Conservation (phyloP, 108 stramenopile species). For the Nitzschia inconspicua region DNA sequence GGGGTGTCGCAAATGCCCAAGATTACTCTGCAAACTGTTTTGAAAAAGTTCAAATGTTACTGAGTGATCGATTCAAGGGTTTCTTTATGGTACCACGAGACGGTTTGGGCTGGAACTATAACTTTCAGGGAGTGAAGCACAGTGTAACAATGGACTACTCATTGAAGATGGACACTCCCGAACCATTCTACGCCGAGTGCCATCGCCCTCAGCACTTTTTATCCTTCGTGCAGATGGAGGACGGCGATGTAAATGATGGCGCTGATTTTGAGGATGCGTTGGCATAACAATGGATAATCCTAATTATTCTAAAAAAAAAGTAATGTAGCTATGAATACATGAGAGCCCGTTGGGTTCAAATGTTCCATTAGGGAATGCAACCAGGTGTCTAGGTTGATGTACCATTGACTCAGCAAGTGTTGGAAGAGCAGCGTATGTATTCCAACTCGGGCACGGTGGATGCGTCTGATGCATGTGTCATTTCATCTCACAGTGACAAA, state of each 20-base stretch:
- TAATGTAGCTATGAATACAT: too few relatives aligned
- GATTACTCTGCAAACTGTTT: constrained; percentile 94
- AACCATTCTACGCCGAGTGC: constrained; percentile 92
- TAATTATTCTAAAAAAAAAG: too few relatives aligned
- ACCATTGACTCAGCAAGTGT: too few relatives aligned
- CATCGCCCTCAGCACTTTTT: constrained; percentile 98
- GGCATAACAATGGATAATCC: too few relatives aligned
- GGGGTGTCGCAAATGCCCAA: constrained; percentile 86
- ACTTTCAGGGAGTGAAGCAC: constrained; percentile 98
- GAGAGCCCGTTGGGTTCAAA: too few relatives aligned
- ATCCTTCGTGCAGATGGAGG: constrained; percentile 96
- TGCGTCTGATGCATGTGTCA: too few relatives aligned
- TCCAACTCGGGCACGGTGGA: too few relatives aligned
- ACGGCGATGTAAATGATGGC: constrained; percentile 77
- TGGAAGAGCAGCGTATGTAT: too few relatives aligned
- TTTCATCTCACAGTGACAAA: too few relatives aligned
- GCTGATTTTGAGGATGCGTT: constrained; percentile 92
- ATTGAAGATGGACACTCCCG: constrained; percentile 87
- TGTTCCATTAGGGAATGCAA: too few relatives aligned
- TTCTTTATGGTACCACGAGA: constrained; percentile 97
- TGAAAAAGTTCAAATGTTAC: constrained; percentile 97
- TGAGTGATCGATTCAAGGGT: constrained; percentile 96
- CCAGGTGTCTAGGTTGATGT: too few relatives aligned
- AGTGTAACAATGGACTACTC: constrained; percentile 87
- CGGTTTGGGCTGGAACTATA: constrained; percentile 97